Conservation (phyloP, 1,284 basidiomycete genomes). For the Rhodofomes roseus region DNA sequence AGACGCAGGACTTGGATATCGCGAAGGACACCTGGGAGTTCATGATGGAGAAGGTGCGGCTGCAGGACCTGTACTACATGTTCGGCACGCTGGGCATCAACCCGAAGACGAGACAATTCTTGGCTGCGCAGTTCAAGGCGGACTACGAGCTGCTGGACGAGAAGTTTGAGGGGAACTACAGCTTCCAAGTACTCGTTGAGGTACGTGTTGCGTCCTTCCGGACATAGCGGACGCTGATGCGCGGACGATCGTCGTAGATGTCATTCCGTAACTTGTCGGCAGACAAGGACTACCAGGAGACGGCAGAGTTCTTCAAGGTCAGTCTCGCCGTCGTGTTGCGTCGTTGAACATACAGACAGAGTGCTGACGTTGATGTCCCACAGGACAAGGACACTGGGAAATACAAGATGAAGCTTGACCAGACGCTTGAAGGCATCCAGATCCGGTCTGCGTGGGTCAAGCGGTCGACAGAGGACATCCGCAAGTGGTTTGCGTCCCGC, state of each 20-base stretch:
- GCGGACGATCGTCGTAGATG: slow-evolving; percentile 32
- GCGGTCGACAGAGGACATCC: slow-evolving; percentile 6
- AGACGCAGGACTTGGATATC: slow-evolving; percentile 41
- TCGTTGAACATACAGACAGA: neutral
- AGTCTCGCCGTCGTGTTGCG: neutral
- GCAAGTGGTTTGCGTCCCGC: neutral
- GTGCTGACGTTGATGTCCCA: slow-evolving; percentile 9
- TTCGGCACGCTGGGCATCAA: slow-evolving; percentile 44
- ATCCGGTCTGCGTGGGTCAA: slow-evolving; percentile 57
- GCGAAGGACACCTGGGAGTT: slow-evolving; percentile 58
- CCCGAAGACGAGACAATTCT: slow-evolving; percentile 36
- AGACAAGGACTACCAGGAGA: slow-evolving; percentile 63
- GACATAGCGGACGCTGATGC: neutral
- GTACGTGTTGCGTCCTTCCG: slow-evolving; percentile 31
- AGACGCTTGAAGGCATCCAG: slow-evolving; percentile 64
- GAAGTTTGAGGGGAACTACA: slow-evolving; percentile 70
- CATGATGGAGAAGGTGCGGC: slow-evolving; percentile 52
- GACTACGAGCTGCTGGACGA: slow-evolving; percentile 67
- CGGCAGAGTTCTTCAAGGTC: slow-evolving; percentile 70
- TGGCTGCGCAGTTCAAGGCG: slow-evolving; percentile 47
- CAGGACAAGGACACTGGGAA: slow-evolving; percentile 64
- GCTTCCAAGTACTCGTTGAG: slow-evolving; percentile 46
- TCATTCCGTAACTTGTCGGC: slow-evolving; percentile 63
- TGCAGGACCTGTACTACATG: slow-evolving; percentile 65
- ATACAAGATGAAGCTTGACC: slow-evolving; percentile 60